Evolutionary conservation across 202 grass and related monocot species (phyloP), one percentile per base, ranked within the genome.

Genomic region (Musa balbisiana): DNA sequence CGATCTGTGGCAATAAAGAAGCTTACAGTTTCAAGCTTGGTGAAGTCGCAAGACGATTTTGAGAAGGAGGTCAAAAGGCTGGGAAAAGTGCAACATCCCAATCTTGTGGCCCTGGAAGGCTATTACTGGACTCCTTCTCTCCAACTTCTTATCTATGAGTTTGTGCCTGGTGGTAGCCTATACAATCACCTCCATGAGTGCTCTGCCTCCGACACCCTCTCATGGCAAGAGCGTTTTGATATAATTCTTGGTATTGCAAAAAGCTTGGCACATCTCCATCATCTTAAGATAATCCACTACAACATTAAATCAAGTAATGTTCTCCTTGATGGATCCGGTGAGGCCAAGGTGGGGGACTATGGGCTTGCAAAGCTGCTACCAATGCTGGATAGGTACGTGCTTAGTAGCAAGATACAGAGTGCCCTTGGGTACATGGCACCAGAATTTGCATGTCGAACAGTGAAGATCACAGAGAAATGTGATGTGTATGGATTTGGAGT

Each of bases 361-460:
- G 94, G 94, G 12, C 86, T 97, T 43, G 94, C 94, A 11, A 97
- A 86, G 50, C 81, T 97, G 3, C 78, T 97, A 53, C 94, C 94
- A 0, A 93, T 93, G 90, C 76, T 97, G 19, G 94, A 97, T 78
- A 69, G 90, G 10, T 97, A 97, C 0, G 88, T 93, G 50, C 81
- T 97, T 24, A 93, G 94, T 82, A 93, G 94, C 64, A 97, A 97
- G 81, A 87, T 97, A 56, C 94, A 97, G 73, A 97, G 94, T 20
- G 90, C 94, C 10, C 91, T 97, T 23, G 94, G 94, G 3, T 97
- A 97, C 81, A 97, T 97, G 90, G 94, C 94, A 6, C 94, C 94
- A 21, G 94, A 97, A 52, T 97, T 97, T 11, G 88, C 94, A 2
- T 93, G 90, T 79, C 91, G 87, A 77, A 93, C 94, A 0, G 88